Conservation (phyloP, 2,329 filamentous ascomycete species). For the Coniella lustricola region DNA sequence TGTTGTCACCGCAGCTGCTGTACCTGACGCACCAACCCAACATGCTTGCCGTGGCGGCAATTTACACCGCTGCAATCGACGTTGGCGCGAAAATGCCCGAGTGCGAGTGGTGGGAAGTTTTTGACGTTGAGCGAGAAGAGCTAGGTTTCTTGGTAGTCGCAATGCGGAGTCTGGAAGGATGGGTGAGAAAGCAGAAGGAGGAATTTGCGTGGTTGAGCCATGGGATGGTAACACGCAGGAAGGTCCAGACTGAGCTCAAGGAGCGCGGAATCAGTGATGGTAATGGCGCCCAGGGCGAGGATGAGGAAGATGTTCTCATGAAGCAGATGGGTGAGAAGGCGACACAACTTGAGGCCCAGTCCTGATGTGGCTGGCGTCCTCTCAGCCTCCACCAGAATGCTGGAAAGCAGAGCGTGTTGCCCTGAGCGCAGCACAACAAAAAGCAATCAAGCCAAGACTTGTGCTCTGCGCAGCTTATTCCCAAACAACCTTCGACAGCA, state of each 20-base stretch:
- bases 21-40: conserved; percentile 90
- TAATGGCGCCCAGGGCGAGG: conserved; percentile 21
- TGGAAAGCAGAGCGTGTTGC: too few species aligned
- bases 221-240: conserved; percentile 51
- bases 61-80: conserved; percentile 84
- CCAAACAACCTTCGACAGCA: too few species aligned
- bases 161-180: conserved; percentile 70
- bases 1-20: conserved; percentile 80
- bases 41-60: conserved; percentile 75
- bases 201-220: conserved; percentile 41
- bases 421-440: too few species aligned
- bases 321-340: conserved; percentile 30
- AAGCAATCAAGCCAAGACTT: too few species aligned
- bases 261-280: conserved; percentile 36
- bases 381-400: too few species aligned
- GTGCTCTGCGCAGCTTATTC: too few species aligned
- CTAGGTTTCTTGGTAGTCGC: conserved; percentile 87
- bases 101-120: conserved; percentile 94
- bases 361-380: conserved; percentile 4
- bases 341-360: conserved; percentile 21
- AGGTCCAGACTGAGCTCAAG: conserved; percentile 54
- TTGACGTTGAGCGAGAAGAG: conserved; percentile 91
- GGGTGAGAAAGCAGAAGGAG: conserved; percentile 52
- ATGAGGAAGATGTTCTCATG: conserved; percentile 29
- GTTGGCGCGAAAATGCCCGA: conserved; percentile 70